phyloP scores from a whole-genome alignment of 306 rosid species.

The Inga leiocalycina region DNA sequence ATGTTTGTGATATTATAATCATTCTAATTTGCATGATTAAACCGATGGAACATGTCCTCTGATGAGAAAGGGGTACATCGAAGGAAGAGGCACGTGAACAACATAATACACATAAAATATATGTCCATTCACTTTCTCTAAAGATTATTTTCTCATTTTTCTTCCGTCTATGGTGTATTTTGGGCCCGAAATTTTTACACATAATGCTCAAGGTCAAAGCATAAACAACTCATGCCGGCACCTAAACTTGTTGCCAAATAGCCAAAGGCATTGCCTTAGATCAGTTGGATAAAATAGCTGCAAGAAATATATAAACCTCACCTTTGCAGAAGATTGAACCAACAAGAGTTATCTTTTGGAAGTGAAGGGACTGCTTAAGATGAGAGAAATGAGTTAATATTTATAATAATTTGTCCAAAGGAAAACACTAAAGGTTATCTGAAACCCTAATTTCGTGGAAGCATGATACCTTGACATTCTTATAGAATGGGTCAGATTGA shows the following conservation, averaged over 20 bases:
- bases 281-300: neutral
- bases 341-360: slow-evolving; percentile 16
- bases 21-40: too few relatives aligned
- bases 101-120: too few relatives aligned
- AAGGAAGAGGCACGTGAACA: too few relatives aligned
- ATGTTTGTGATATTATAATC: too few relatives aligned
- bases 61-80: too few relatives aligned
- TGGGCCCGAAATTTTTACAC: too few relatives aligned
- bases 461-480: neutral
- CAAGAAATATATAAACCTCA: neutral
- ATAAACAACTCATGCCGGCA: neutral
- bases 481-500: neutral
- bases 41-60: too few relatives aligned
- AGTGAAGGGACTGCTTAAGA: slow-evolving; percentile 14
- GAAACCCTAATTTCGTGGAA: neutral
- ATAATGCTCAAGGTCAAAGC: neutral
- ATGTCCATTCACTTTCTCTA: too few relatives aligned
- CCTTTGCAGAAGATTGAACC: slow-evolving; percentile 30
- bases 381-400: slow-evolving; percentile 11
- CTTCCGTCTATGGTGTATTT: too few relatives aligned
- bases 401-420: slow-evolving; percentile 1
- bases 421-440: neutral
- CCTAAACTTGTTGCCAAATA: neutral
- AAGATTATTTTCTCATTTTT: too few relatives aligned
- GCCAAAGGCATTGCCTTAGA: neutral